Percentiles rank a stretch among this genome's conserved stretches.
Evolutionary conservation across 192 early-diverging fungal genomes (phyloP).

Genomic region (Mortierella claussenii): DNA sequence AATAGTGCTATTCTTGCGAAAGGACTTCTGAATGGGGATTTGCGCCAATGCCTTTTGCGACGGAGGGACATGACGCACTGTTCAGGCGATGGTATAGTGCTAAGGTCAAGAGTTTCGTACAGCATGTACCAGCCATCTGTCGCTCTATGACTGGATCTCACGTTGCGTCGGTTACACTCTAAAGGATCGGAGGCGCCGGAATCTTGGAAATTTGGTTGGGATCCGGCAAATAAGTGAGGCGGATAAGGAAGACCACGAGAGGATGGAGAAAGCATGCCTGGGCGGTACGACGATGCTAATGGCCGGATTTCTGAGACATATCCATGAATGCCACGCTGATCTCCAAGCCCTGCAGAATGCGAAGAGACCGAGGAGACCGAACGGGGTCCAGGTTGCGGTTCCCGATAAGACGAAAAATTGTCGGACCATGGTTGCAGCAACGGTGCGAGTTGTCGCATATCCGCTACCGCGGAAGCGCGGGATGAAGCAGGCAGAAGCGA

Average conservation of each 20-base stretch:
- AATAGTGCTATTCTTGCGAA: constrained; percentile 3
- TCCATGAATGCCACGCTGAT: background rate
- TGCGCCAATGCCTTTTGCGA: background rate
- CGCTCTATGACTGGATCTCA: background rate
- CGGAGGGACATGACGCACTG: constrained; percentile 2
- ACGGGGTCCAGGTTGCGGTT: background rate
- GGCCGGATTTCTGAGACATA: too few relatives aligned
- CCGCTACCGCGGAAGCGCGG: background rate
- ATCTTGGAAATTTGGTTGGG: too few relatives aligned
- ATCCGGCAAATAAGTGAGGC: background rate
- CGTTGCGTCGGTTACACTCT: background rate
- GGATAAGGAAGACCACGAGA: background rate
- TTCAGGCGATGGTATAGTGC: constrained; percentile 2
- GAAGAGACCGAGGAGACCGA: background rate
- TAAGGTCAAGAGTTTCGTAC: background rate
- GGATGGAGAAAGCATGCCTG: background rate
- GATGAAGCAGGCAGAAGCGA: background rate
- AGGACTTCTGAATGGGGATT: constrained; percentile 1
- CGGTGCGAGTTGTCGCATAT: background rate
- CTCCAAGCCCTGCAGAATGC: background rate
- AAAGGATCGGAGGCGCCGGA: background rate
- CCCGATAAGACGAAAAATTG: constrained; percentile 1
- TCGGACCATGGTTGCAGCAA: background rate
- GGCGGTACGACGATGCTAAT: background rate
- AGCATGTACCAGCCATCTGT: background rate